Conservation (phyloP, 1,284 basidiomycete species). For the Cutaneotrichosporon sp. region DNA sequence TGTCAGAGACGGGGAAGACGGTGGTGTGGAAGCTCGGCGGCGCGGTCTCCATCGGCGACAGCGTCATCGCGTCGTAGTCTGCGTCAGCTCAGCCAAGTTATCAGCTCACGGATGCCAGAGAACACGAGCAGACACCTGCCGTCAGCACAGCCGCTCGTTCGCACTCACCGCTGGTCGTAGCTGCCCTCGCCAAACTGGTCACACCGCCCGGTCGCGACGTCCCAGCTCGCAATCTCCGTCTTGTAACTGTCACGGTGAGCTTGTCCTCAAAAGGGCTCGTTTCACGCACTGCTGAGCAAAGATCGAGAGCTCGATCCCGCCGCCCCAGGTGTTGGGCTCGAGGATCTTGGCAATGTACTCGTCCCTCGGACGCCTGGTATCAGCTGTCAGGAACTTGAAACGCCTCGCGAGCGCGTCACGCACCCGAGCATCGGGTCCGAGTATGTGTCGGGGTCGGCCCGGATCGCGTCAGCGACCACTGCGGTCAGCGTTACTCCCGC, state of each 20-base stretch:
- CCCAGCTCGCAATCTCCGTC: conserved; percentile 84
- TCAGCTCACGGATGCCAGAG: conserved; percentile 71
- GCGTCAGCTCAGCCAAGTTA: conserved; percentile 6
- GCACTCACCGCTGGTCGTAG: conserved; percentile 48
- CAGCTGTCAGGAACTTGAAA: too few relatives aligned
- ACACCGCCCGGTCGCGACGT: conserved; percentile 87
- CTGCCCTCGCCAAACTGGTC: conserved; percentile 71
- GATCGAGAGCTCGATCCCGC: conserved; percentile 84
- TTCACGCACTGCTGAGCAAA: conserved; percentile 68
- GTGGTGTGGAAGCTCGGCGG: conserved; percentile 86
- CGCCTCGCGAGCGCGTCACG: conserved; percentile 31
- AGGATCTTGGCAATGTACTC: conserved; percentile 79
- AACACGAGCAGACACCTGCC: conserved; percentile 68
- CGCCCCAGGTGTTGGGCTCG: conserved; percentile 82
- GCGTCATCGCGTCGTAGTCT: conserved; percentile 82
- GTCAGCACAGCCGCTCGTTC: not conserved
- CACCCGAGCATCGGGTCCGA: conserved; percentile 82
- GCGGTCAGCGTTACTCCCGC: conserved; percentile 16
- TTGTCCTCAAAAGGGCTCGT: not conserved
- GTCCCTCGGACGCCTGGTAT: conserved; percentile 65
- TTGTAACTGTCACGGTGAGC: conserved; percentile 58
- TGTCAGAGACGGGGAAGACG: conserved; percentile 68
- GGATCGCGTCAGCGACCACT: conserved; percentile 82
- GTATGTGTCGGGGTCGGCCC: conserved; percentile 68
- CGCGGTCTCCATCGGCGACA: conserved; percentile 73